phyloP scores from a whole-genome alignment of 2,329 filamentous ascomycete species.

The Tolypocladium pustulatum region DNA sequence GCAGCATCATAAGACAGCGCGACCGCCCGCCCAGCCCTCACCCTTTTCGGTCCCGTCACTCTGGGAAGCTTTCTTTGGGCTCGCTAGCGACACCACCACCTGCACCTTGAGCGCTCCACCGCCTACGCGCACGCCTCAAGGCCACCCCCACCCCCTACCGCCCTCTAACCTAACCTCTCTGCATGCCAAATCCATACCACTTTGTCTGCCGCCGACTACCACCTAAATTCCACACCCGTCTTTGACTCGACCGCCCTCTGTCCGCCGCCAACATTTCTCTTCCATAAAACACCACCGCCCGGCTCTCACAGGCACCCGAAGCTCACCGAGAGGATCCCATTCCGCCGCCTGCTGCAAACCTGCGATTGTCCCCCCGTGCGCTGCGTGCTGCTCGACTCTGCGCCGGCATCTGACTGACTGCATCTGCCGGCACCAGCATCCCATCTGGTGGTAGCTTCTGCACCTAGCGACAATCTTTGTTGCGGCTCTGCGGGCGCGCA shows the following conservation, averaged over 20 bases:
- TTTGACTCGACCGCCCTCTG: not conserved
- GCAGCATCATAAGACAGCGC: not conserved
- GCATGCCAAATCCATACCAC: not conserved
- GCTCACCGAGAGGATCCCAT: not conserved
- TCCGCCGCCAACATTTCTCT: not conserved
- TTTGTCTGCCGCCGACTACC: not conserved
- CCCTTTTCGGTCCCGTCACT: constrained; percentile 1
- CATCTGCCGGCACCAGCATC: not conserved
- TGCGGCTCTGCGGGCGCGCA: constrained; percentile 2
- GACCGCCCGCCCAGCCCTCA: not conserved
- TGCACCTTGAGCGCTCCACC: not conserved
- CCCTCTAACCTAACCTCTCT: not conserved
- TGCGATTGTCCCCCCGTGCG: not conserved
- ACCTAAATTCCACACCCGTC: not conserved
- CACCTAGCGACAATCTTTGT: not conserved
- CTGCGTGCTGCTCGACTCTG: not conserved
- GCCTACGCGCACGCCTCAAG: not conserved
- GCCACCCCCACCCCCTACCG: not conserved
- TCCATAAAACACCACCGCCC: not conserved
- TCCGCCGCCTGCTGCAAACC: not conserved
- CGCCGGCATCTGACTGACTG: not conserved
- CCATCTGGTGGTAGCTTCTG: not conserved
- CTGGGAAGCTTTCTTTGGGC: not conserved
- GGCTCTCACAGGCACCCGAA: not conserved
- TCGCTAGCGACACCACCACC: not conserved